Percentiles rank a stretch among this genome's conserved stretches.
These are phyloP conservation scores for Gossypium rotundifolium DNA, from an alignment of 345 rosid genomes.

Conservation along the genomic window DNA sequence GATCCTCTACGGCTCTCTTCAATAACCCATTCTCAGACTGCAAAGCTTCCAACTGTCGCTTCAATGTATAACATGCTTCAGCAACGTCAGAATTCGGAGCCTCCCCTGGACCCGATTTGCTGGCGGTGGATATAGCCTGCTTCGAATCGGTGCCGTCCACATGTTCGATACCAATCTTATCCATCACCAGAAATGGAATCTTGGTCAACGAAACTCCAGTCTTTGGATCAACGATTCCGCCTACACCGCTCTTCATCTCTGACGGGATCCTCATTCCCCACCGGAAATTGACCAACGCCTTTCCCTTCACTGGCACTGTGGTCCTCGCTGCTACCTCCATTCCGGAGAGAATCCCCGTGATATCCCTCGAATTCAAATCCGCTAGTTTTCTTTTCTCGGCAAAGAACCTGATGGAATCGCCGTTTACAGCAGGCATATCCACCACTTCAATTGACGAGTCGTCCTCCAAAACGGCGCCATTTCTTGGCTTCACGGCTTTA, in stretches of 20 bases:
- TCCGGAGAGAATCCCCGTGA: slow-evolving; percentile 47
- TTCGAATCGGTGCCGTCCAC: slow-evolving; percentile 35
- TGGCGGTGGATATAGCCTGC: not conserved
- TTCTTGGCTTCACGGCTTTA: slow-evolving; percentile 12
- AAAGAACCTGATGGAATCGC: slow-evolving; percentile 16
- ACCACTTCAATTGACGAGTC: slow-evolving; percentile 61
- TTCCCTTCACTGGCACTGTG: slow-evolving; percentile 54
- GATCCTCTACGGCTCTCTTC: slow-evolving; percentile 69
- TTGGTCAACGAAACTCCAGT: slow-evolving; percentile 49
- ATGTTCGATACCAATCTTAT: slow-evolving; percentile 87
- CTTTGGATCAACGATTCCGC: slow-evolving; percentile 25
- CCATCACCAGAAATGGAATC: slow-evolving; percentile 74
- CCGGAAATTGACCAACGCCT: slow-evolving; percentile 61
- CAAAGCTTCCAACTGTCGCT: slow-evolving; percentile 58
- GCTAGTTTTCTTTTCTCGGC: slow-evolving; percentile 35
- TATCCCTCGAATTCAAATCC: slow-evolving; percentile 31
- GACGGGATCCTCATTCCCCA: slow-evolving; percentile 94
- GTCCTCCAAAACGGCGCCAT: slow-evolving; percentile 34
- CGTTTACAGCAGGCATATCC: slow-evolving; percentile 35
- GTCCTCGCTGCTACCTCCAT: slow-evolving; percentile 75
- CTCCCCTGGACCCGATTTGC: slow-evolving; percentile 13
- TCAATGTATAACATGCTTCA: slow-evolving; percentile 46
- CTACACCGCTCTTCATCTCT: slow-evolving; percentile 35
- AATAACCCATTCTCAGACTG: slow-evolving; percentile 57
- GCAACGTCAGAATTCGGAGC: slow-evolving; percentile 32